Evolutionary conservation across 768 basidiomycete species (phyloP), one percentile per base, ranked within the genome.

Genomic region (Glaciozyma antarctica): DNA sequence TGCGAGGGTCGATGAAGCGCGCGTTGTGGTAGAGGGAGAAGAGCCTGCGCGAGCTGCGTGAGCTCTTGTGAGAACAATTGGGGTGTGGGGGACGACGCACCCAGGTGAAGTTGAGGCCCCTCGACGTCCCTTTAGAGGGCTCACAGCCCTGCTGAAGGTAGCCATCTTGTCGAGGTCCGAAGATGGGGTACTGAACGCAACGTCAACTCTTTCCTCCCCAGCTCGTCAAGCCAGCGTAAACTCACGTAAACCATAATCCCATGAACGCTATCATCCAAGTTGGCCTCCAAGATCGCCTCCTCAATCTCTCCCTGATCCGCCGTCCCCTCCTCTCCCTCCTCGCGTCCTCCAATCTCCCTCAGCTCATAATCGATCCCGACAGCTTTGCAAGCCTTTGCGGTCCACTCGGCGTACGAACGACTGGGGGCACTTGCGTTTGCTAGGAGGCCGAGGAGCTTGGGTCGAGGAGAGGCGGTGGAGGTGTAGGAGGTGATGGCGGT

Each of bases 111-210:
- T 99, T 85, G 60, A 99, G 81, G 3, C 95, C n/a, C 94, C 78
- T 99, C 95, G 66, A 99, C 95, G 72, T 99, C 95, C n/a, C 78
- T 99, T 99, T 69, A 87, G 82, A 3, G 95, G 92, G 0, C 90
- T 92, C 10, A 99, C 92, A 62, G 97, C 84, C n/a, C 80, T 97
- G 94, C 77, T 99, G 95, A 62, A 99, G 80, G 76, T 99, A 99
- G 75, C 94, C 90, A 75, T 97, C 95, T 86, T 97, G 74, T 19
- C 65, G 41, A 21, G 60, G 65, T 28, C 94, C 94, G 73, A 89
- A 95, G 70, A 97, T 94, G 2, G 95, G 95, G 78, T 90, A 99
- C 77, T 97, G 95, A 16, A 93, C 88, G 90, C 91, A 63, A 21
- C 49, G 47, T 7, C 61, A 48, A 16, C 22, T 43, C 43, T 28